A percentile compares a stretch with the other conserved stretches of the same genome.
These are phyloP conservation scores for Gentiana straminea DNA, from an alignment of 257 asterid genomes.

Conservation along the genomic window DNA sequence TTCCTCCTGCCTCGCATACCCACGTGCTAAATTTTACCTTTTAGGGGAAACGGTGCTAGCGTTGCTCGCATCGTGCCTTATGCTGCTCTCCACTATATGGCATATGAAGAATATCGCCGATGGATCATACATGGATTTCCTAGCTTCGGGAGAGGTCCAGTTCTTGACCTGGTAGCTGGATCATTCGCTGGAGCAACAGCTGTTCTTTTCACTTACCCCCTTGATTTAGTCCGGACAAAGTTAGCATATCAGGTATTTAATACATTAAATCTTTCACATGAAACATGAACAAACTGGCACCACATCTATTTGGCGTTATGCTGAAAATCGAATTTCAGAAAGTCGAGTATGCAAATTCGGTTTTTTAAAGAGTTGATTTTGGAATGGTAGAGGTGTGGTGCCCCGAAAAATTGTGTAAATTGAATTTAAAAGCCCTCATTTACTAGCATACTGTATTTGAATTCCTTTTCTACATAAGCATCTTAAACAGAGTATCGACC, in stretches of 20 bases:
- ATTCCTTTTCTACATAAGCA: slow-evolving; percentile 4
- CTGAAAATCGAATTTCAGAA: too few species aligned
- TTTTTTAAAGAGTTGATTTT: not conserved
- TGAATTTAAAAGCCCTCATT: too few species aligned
- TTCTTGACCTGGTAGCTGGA: slow-evolving; percentile 87
- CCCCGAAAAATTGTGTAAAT: too few species aligned
- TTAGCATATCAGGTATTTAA: slow-evolving; percentile 76
- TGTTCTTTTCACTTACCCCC: slow-evolving; percentile 87
- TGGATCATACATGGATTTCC: slow-evolving; percentile 74
- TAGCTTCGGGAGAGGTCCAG: slow-evolving; percentile 60
- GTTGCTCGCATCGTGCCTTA: slow-evolving; percentile 93
- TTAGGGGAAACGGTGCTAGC: slow-evolving; percentile 97
- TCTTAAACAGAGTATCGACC: slow-evolving; percentile 7
- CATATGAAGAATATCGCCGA: slow-evolving; percentile 86
- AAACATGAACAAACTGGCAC: not conserved
- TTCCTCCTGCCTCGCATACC: slow-evolving; percentile 1
- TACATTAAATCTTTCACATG: not conserved
- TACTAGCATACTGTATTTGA: not conserved
- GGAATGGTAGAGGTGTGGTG: too few species aligned
- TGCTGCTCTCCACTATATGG: slow-evolving; percentile 93
- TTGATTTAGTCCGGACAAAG: slow-evolving; percentile 87
- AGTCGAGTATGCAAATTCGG: too few species aligned
- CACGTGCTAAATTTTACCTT: slow-evolving; percentile 6
- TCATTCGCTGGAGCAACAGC: slow-evolving; percentile 98
- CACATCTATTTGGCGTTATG: not conserved